Evolutionary conservation across 192 early-diverging fungal species (phyloP).

Genomic region (Mortierella antarctica): DNA sequence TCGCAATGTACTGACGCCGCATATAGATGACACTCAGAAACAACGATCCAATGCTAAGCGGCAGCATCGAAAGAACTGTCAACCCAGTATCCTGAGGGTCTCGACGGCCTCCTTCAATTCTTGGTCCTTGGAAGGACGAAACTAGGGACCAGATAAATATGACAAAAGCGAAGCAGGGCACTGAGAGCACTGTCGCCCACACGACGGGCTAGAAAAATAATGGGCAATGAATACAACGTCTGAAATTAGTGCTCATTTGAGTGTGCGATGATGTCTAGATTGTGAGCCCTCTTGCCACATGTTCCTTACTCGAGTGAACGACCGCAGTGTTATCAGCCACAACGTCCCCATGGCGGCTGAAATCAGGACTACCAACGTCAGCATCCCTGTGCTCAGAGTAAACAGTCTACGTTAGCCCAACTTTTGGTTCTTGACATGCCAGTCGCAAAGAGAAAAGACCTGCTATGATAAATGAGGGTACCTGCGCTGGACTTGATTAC

Average conservation of each 20-base stretch:
- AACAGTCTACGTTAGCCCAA: background rate
- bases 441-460: background rate
- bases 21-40: slow-evolving; percentile 54
- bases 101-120: slow-evolving; percentile 35
- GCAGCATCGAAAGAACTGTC: slow-evolving; percentile 62
- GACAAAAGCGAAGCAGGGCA: slow-evolving; percentile 53
- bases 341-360: slow-evolving; percentile 41
- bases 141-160: slow-evolving; percentile 66
- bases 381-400: slow-evolving; percentile 25
- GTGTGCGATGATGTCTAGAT: too few relatives aligned
- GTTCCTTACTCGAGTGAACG: slow-evolving; percentile 33
- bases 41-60: slow-evolving; percentile 52
- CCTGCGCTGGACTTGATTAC: slow-evolving; percentile 62
- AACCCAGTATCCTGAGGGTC: slow-evolving; percentile 60
- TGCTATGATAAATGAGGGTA: slow-evolving; percentile 13
- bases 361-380: slow-evolving; percentile 40
- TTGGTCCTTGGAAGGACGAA: slow-evolving; percentile 56
- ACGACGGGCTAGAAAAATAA: slow-evolving; percentile 51
- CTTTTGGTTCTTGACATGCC: background rate
- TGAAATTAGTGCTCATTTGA: background rate
- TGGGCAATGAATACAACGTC: too few relatives aligned
- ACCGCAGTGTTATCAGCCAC: slow-evolving; percentile 36
- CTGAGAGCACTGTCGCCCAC: slow-evolving; percentile 59
- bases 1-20: slow-evolving; percentile 55
- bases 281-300: too few relatives aligned